Evolutionary conservation across 2,329 filamentous ascomycete species (phyloP), one percentile per base, ranked within the genome.

Genomic region (Fusarium lateritium): DNA sequence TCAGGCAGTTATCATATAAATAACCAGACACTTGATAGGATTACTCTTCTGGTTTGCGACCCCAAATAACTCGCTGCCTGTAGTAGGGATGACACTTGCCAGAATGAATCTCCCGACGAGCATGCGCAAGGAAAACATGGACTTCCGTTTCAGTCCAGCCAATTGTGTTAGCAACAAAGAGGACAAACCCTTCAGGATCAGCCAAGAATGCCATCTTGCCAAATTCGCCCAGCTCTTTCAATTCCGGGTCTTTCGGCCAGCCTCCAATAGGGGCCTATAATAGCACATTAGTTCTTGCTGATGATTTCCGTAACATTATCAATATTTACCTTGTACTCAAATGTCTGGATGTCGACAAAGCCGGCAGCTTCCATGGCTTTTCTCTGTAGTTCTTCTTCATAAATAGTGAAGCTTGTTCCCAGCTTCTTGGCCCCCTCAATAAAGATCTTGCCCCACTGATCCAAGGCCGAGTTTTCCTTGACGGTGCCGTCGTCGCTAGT

Each of bases 361-460:
- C 58, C 58, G 28, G 58, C 58, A 17, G 58, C 45, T 3, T 62
- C 58, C 58, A 62, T 62, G 2, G 58, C 58, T 2, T 62, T 62
- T 0, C 45, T 26, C 13, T 62, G 58, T 0, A 62, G 17, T 8
- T 62, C 58, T 6, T 62, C 21, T 24, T 62, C 58, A 4, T 62
- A 62, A 4, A 62, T 1, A 0, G 7, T 34, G 5, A 62, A 62
- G 31, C 33, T 62, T 4, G 19, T 9, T 0, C 58, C 58, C 1
- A 62, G 11, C 39, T 62, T 62, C 26, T 62, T 62, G 7, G 45
- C 58, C 5, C 58, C 58, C 11, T 62, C 58, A 2, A 62, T 62
- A 2, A 62, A 62, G 2, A 62, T n/a, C 21, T 62, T 62, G 4
- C 58, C 58, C 58, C 58, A 62, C 26, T 62, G 58, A 3, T 51